Conservation (phyloP, 345 rosid genomes). For the Lumnitzera racemosa region DNA sequence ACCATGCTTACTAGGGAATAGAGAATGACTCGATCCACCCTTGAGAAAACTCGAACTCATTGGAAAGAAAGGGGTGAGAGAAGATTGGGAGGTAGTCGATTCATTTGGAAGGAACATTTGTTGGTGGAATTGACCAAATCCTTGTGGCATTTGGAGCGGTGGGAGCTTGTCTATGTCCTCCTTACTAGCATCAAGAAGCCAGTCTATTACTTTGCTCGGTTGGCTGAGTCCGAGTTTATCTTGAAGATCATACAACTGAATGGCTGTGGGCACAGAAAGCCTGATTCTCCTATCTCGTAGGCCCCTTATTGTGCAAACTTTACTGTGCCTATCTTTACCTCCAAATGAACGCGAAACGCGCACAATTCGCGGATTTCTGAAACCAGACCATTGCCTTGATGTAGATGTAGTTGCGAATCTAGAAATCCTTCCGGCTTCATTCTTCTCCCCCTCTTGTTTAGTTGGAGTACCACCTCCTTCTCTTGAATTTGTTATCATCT, state of each 20-base stretch:
- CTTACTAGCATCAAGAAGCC: constrained; percentile 76
- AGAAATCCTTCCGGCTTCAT: constrained; percentile 8
- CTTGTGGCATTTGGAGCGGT: constrained; percentile 70
- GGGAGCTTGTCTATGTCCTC: constrained; percentile 84
- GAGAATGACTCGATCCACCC: constrained; percentile 15
- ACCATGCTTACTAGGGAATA: constrained; percentile 26
- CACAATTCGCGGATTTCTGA: constrained; percentile 87
- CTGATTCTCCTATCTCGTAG: constrained; percentile 81
- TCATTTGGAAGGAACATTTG: constrained; percentile 25
- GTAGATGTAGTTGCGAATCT: constrained; percentile 22
- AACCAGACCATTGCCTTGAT: constrained; percentile 83
- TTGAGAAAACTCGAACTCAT: constrained; percentile 15
- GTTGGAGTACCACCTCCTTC: constrained; percentile 33
- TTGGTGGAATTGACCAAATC: constrained; percentile 64
- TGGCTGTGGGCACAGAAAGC: constrained; percentile 89
- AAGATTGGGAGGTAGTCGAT: constrained; percentile 8
- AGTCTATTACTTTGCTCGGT: constrained; percentile 92
- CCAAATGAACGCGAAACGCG: constrained; percentile 83
- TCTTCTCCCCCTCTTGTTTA: constrained; percentile 49
- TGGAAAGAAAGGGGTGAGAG: constrained; percentile 27
- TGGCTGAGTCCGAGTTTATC: constrained; percentile 77
- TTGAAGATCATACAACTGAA: constrained; percentile 88
- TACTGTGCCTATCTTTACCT: constrained; percentile 97
- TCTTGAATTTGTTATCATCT: constrained; percentile 48
- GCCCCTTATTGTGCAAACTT: constrained; percentile 89